A percentile compares a stretch with the other conserved stretches of the same genome.
Conservation (phyloP, 177 flowering plant species). For the Vitis hybrid region DNA sequence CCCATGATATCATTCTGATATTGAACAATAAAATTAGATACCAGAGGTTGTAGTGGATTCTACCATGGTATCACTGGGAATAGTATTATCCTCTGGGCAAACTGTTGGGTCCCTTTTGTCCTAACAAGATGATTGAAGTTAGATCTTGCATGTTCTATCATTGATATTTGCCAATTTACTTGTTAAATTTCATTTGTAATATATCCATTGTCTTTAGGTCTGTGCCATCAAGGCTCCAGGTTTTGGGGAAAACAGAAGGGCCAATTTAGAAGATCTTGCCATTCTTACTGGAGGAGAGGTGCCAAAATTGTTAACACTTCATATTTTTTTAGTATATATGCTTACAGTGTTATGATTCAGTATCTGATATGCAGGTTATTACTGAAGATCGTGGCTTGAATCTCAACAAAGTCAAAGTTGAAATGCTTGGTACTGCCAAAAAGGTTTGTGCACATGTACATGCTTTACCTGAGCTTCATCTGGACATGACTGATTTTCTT, state of each 20-base stretch:
- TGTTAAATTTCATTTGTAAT: conserved; percentile 7
- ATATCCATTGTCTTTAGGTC: conserved; percentile 35
- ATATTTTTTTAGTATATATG: not conserved
- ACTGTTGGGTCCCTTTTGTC: not conserved
- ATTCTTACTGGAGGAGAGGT: conserved; percentile 91
- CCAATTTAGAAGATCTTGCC: conserved; percentile 80
- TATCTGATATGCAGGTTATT: conserved; percentile 53
- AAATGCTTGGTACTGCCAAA: conserved; percentile 82
- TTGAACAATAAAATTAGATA: no score
- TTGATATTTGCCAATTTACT: not conserved
- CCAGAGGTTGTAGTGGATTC: no score
- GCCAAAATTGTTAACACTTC: conserved; percentile 3
- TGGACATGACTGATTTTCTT: conserved; percentile 11
- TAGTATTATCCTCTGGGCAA: not conserved
- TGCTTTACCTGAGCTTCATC: conserved; percentile 2
- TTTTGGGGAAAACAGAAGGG: conserved; percentile 85
- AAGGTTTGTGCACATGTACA: conserved; percentile 43
- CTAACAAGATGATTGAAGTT: not conserved
- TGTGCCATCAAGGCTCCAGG: conserved; percentile 96
- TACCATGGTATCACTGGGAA: no score
- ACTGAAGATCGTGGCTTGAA: conserved; percentile 61
- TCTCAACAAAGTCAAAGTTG: conserved; percentile 58
- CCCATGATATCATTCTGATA: no score
- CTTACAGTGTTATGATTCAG: not conserved
- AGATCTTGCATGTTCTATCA: not conserved